These are phyloP conservation scores for Cyberlindnera meyerae DNA, from an alignment of 805 yeast species.

Conservation along the genomic window DNA sequence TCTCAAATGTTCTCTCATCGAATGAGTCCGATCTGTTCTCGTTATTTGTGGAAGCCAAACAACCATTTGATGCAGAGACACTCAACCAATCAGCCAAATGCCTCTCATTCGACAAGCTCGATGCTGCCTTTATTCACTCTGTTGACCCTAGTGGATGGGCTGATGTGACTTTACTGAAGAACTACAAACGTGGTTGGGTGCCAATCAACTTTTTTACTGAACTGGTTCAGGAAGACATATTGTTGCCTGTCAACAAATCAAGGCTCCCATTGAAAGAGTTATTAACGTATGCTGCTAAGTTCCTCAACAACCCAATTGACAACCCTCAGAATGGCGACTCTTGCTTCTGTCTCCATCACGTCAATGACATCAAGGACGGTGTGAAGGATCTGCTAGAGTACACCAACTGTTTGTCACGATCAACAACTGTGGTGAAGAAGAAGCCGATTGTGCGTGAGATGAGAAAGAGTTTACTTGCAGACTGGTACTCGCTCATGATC, in stretches of 20 bases:
- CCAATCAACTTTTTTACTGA: conserved; percentile 74
- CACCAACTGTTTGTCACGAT: conserved; percentile 71
- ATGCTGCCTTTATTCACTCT: conserved; percentile 71
- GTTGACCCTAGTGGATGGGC: conserved; percentile 87
- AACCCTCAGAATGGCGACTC: conserved; percentile 32
- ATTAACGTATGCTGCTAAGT: conserved; percentile 60
- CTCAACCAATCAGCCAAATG: conserved; percentile 65
- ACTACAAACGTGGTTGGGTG: conserved; percentile 73
- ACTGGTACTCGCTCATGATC: conserved; percentile 74
- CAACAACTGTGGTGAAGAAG: conserved; percentile 62
- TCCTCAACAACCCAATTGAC: conserved; percentile 59
- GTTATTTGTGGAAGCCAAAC: conserved; percentile 52
- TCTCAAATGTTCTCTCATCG: neutral
- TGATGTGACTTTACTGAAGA: conserved; percentile 66
- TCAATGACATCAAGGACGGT: conserved; percentile 70
- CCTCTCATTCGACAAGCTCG: conserved; percentile 63
- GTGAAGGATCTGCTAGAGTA: conserved; percentile 57
- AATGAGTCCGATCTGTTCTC: conserved; percentile 44
- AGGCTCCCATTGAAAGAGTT: conserved; percentile 49
- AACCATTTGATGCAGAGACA: conserved; percentile 52
- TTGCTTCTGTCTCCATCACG: conserved; percentile 23
- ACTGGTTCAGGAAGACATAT: conserved; percentile 31
- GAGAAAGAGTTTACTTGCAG: conserved; percentile 67
- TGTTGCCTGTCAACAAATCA: conserved; percentile 45
- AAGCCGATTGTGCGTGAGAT: conserved; percentile 56